phyloP scores from a whole-genome alignment of 2,329 filamentous ascomycete species.

The Iodosphaeria phyllophila region DNA sequence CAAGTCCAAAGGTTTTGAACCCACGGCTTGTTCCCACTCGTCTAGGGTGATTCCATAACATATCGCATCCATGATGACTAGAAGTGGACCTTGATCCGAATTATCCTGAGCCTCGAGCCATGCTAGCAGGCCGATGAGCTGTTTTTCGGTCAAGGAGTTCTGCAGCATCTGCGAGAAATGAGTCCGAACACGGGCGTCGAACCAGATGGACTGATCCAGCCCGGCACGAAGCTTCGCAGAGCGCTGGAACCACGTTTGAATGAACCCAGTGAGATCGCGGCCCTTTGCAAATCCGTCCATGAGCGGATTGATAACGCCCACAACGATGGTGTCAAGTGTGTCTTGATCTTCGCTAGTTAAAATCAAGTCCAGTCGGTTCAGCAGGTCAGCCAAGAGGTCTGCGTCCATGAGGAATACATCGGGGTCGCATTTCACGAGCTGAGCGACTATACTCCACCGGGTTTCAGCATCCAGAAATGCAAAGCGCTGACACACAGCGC shows the following conservation, averaged over 20 bases:
- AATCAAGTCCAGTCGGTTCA: constrained; percentile 14
- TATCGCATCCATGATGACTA: constrained; percentile 19
- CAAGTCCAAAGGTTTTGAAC: constrained; percentile 14
- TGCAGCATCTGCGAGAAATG: constrained; percentile 14
- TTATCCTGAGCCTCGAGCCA: constrained; percentile 11
- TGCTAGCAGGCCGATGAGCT: constrained; percentile 17
- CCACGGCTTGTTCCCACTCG: constrained; percentile 12
- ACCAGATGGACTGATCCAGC: constrained; percentile 10
- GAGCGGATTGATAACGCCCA: constrained; percentile 17
- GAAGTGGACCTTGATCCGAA: constrained; percentile 9
- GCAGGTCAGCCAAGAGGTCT: constrained; percentile 11
- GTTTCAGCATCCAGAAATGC: constrained; percentile 12
- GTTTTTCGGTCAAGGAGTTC: constrained; percentile 15
- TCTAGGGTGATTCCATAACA: constrained; percentile 16
- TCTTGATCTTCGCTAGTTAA: constrained; percentile 6
- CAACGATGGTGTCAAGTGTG: constrained; percentile 11
- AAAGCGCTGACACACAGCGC: constrained; percentile 12
- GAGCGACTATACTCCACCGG: constrained; percentile 21
- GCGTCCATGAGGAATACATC: constrained; percentile 22
- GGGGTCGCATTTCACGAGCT: constrained; percentile 23
- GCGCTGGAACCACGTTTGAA: constrained; percentile 17
- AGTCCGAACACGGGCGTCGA: constrained; percentile 9
- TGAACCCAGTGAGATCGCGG: constrained; percentile 19
- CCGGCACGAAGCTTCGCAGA: constrained; percentile 6
- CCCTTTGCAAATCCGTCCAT: constrained; percentile 20